Evolutionary conservation across 2,329 filamentous ascomycete species (phyloP).

Genomic region (Apiospora saccharicola): DNA sequence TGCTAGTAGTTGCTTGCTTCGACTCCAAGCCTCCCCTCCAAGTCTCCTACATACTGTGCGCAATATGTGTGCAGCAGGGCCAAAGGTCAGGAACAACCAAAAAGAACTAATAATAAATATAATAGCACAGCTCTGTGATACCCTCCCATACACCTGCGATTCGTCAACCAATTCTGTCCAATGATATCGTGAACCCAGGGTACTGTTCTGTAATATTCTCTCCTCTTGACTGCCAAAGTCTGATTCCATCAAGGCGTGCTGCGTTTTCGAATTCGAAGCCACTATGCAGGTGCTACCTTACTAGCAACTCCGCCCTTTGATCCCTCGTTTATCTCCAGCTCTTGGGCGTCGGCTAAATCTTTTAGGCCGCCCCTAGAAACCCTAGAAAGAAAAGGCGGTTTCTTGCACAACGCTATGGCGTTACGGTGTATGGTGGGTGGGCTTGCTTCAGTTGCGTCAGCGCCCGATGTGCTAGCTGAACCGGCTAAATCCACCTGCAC

Average conservation of each 20-base stretch:
- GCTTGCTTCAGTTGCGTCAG: constrained; percentile 17
- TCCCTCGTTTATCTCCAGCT: constrained; percentile 8
- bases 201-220: background rate
- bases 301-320: constrained; percentile 8
- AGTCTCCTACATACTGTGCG: background rate
- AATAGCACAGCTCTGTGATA: background rate
- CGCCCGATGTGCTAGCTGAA: constrained; percentile 5
- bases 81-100: too few relatives aligned
- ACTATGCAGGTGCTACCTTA: background rate
- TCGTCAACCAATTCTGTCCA: background rate
- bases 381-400: background rate
- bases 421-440: background rate
- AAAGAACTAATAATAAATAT: constrained; percentile 1
- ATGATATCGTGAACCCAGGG: background rate
- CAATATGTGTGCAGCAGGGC: background rate
- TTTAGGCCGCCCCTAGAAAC: background rate
- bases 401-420: background rate
- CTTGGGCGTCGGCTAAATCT: background rate
- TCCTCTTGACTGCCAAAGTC: background rate
- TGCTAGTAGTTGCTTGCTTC: background rate
- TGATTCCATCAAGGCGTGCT: background rate
- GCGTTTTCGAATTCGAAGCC: background rate
- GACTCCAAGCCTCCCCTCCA: background rate
- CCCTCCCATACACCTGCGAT: background rate
- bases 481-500: background rate